These are phyloP conservation scores for Pycnococcus provasolii DNA, from an alignment of 139 green algal species.

Conservation along the genomic window DNA sequence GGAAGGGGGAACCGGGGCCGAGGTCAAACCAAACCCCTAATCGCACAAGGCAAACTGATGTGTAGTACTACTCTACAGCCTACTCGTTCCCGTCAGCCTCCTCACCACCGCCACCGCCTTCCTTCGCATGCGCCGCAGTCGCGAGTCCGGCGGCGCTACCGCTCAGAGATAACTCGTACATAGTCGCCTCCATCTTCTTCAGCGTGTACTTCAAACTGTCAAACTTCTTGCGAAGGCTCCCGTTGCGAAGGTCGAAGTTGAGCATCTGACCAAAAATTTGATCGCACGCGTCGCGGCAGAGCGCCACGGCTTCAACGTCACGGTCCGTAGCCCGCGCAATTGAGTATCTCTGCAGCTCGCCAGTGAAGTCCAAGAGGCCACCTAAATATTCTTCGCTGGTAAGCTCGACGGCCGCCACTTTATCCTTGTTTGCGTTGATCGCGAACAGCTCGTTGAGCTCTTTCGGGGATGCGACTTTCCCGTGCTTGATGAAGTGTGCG, in stretches of 20 bases:
- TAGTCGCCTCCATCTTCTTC: constrained; percentile 59
- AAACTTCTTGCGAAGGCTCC: constrained; percentile 59
- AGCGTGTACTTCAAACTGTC: constrained; percentile 68
- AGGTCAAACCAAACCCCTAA: no score
- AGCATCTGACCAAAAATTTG: constrained; percentile 46
- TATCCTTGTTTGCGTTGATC: no score
- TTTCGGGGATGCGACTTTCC: constrained; percentile 33
- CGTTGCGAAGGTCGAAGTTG: constrained; percentile 64
- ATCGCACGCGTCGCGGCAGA: constrained; percentile 51
- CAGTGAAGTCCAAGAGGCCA: constrained; percentile 68
- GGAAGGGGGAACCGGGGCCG: no score
- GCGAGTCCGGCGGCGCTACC: neutral
- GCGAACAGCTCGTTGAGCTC: constrained; percentile 43
- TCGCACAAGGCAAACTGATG: no score
- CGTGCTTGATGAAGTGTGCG: constrained; percentile 48
- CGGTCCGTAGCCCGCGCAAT: constrained; percentile 48
- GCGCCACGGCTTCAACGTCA: constrained; percentile 44
- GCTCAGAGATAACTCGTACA: constrained; percentile 55
- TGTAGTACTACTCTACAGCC: no score
- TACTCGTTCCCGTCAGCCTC: neutral
- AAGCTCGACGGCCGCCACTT: neutral
- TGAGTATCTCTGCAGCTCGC: constrained; percentile 61
- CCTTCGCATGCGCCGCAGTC: neutral
- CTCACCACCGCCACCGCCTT: neutral
- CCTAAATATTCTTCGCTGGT: constrained; percentile 64